Evolutionary conservation across 169 alveolate species (phyloP), one percentile per base, ranked within the genome.

Genomic region (Haemoproteus tartakovskyi): DNA sequence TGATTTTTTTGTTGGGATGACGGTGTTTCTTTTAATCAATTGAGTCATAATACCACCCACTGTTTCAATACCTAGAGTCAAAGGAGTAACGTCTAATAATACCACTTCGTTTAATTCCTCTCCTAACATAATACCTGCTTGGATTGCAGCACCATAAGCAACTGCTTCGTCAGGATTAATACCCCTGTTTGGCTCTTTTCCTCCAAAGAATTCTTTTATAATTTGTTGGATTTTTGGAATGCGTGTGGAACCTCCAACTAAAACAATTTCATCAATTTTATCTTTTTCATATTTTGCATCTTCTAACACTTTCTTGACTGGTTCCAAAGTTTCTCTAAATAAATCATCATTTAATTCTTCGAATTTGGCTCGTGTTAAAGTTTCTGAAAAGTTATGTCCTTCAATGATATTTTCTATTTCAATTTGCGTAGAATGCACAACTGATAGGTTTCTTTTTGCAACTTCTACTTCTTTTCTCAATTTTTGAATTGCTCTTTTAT

Each of bases 231-330:
- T 94, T 89, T 95, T 95, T 60, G 99, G 99, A 78, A 97, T 97
- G 86, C 98, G 92, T 54, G 98, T 95, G 36, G 98, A 95, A 51
- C 99, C 99, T n/a, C 99, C 99, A 24, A 97, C 99, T 37, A 97
- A 93, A 6, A 97, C 98, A 57, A 97, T 95, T 74, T 96, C 99
- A 88, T 96, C 94, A 60, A 96, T 93, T 67, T 93, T 90, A 80
- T 92, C 92, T 93, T 96, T 92, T 63, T 95, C 90, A 89, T 94
- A 87, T 60, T 95, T 95, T 14, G 98, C 88, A 70, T 97, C 99
- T 70, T 92, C 92, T 43, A 98, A 84, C 30, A 94, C 99, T 91
- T 95, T 94, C 90, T 96, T 98, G 14, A 96, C 98, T 38, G 99
- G 99, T 11, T 90, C 92, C 62, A 97, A 85, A 18, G 98, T 91